A percentile compares a stretch with the other conserved stretches of the same genome.
These are phyloP conservation scores for Mangifera indica DNA, from an alignment of 345 rosid species.

Conservation along the genomic window DNA sequence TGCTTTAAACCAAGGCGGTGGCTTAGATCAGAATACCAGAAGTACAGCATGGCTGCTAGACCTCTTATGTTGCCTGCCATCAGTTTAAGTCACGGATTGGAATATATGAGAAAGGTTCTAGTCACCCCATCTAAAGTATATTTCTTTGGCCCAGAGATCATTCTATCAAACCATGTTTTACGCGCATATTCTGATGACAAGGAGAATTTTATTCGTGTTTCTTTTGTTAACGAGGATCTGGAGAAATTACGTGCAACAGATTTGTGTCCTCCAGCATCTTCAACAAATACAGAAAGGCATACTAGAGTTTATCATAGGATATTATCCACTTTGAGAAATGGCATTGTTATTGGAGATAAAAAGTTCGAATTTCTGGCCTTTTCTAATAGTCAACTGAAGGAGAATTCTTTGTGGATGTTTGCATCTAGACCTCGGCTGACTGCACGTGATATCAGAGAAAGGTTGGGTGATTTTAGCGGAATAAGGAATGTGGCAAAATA, in stretches of 20 bases:
- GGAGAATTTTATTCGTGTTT: slow-evolving; percentile 44
- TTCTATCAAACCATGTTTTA: slow-evolving; percentile 50
- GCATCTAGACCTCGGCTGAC: slow-evolving; percentile 45
- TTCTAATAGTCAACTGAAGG: slow-evolving; percentile 50
- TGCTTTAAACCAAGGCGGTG: slow-evolving; percentile 49
- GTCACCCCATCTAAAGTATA: slow-evolving; percentile 52
- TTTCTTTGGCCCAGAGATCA: slow-evolving; percentile 54
- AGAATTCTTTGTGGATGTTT: slow-evolving; percentile 65
- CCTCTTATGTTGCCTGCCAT: slow-evolving; percentile 26
- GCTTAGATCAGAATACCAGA: slow-evolving; percentile 34
- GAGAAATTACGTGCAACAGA: slow-evolving; percentile 33
- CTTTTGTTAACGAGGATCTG: slow-evolving; percentile 53
- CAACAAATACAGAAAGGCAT: slow-evolving; percentile 15
- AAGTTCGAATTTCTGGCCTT: slow-evolving; percentile 61
- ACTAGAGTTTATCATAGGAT: slow-evolving; percentile 44
- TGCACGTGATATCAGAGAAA: slow-evolving; percentile 38
- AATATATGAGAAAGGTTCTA: slow-evolving; percentile 38
- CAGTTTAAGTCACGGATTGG: slow-evolving; percentile 43
- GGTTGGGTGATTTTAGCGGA: slow-evolving; percentile 39
- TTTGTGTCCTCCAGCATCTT: slow-evolving; percentile 16
- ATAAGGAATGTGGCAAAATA: slow-evolving; percentile 61
- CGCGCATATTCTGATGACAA: slow-evolving; percentile 36
- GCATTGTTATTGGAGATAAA: slow-evolving; percentile 39
- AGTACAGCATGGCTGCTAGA: not conserved
- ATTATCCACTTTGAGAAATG: slow-evolving; percentile 37